phyloP scores from a whole-genome alignment of 2,329 filamentous ascomycete genomes.

The Furcasterigmium furcatum region DNA sequence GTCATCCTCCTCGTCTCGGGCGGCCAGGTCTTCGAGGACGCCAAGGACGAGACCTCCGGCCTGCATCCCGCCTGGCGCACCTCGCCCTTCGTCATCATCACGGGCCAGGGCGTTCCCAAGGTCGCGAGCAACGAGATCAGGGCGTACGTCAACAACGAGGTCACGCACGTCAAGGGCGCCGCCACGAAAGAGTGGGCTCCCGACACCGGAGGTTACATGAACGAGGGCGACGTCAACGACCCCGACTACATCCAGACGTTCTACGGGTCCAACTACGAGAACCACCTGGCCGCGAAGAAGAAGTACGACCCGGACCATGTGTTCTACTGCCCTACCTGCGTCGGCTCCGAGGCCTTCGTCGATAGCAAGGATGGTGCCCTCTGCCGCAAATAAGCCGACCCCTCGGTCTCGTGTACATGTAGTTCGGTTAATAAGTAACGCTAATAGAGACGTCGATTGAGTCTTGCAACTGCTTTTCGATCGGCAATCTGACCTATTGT shows the following conservation, averaged over 20 bases:
- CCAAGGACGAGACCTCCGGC: slow-evolving; percentile 17
- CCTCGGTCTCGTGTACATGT: no score
- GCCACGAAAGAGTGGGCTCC: slow-evolving; percentile 30
- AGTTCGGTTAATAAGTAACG: no score
- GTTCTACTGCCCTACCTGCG: slow-evolving; percentile 34
- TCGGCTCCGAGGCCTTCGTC: slow-evolving; percentile 28
- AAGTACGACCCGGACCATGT: slow-evolving; percentile 25
- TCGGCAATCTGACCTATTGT: no score
- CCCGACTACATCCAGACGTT: slow-evolving; percentile 26
- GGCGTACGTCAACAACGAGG: slow-evolving; percentile 16
- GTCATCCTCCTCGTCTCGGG: slow-evolving; percentile 22
- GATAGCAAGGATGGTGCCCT: slow-evolving; percentile 18
- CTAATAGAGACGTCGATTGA: no score
- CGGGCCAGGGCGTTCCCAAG: slow-evolving; percentile 8
- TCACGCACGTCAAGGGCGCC: slow-evolving; percentile 23
- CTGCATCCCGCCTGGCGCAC: slow-evolving; percentile 11
- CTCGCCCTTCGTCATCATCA: background rate
- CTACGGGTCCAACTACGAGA: slow-evolving; percentile 27
- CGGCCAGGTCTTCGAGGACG: slow-evolving; percentile 23
- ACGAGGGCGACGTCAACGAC: slow-evolving; percentile 34
- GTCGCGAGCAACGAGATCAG: slow-evolving; percentile 18
- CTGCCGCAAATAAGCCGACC: no score
- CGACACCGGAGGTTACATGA: slow-evolving; percentile 36
- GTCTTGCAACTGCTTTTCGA: no score
- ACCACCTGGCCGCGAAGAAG: slow-evolving; percentile 26